Evolutionary conservation across 495 filamentous ascomycete genomes (phyloP), one percentile per base, ranked within the genome.

Genomic region (Glarea lozoyensis): DNA sequence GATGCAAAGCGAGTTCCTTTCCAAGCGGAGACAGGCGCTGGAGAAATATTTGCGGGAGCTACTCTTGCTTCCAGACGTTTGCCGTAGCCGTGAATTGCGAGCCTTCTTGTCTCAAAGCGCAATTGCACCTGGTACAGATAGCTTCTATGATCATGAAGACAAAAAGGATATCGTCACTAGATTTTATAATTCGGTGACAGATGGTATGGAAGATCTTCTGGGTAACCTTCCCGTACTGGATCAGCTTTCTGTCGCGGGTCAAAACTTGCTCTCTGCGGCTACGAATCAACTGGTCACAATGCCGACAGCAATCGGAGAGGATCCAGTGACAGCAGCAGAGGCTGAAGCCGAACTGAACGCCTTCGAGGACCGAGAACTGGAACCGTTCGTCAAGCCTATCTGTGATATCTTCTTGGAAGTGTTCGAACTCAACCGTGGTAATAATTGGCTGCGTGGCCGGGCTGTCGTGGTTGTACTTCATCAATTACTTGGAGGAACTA

Each of bases 361-460:
- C 4, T 97, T 94, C 50, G 92, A 96, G 55, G 78, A 87, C 48
- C 79, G 81, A 44, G 86, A 94, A 52, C 68, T 87, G 0, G 86
- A 94, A 56, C 93, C 93, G 5, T 96, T 99, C 60, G 88, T 99
- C 49, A 97, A 94, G 56, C 93, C 93, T 6, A 94, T 99, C 49
- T 96, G 88, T 61, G 92, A 99, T 60, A 76, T 97, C 40, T 99
- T 99, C 60, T 78, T 97, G 29, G 93, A 97, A 65, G 73, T 86
- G 10, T 99, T 99, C 59, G 88, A 95, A 57, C 74, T 97, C 19
- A 94, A 95, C 56, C 78, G 81, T 21, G 89, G 88, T 13, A 94
- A 89, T 60, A 97, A 93, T 58, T 88, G 83, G 83, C 76, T 99
- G 4, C 84, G 93, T 13, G 93, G 92, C 7, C 79, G 93, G 13